Percentiles rank a stretch among this genome's conserved stretches.
Conservation (phyloP, 2,329 filamentous ascomycete genomes). For the Allantophomopsis lycopodina region DNA sequence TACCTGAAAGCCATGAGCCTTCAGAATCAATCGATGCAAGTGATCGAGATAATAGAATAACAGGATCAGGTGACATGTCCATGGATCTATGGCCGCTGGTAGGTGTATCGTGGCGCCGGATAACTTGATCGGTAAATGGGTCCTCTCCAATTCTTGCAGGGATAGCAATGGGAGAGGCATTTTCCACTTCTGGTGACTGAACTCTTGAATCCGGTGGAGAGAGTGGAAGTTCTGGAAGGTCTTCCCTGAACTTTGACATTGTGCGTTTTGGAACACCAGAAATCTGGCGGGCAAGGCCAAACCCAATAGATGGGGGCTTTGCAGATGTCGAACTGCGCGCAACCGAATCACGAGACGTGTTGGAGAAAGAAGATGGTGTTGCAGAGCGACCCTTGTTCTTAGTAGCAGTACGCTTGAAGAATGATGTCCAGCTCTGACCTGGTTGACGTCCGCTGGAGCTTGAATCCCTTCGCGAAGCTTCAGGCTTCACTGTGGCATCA, state of each 20-base stretch:
- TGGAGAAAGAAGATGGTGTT: conserved; percentile 70
- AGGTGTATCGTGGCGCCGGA: conserved; percentile 31
- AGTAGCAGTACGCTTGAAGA: conserved; percentile 48
- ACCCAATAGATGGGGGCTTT: conserved; percentile 30
- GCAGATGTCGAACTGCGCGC: conserved; percentile 32
- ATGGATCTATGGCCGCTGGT: conserved; percentile 28
- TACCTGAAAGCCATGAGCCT: conserved; percentile 86
- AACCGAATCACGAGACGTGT: conserved; percentile 83
- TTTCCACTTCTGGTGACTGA: conserved; percentile 59
- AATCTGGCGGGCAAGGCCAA: conserved; percentile 7
- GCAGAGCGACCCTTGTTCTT: conserved; percentile 37
- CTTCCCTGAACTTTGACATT: conserved; percentile 83
- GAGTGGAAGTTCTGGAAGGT: conserved; percentile 72
- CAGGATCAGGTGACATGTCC: conserved; percentile 36
- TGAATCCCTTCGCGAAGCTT: conserved; percentile 37
- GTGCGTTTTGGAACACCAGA: conserved; percentile 56
- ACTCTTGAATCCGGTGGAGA: conserved; percentile 77
- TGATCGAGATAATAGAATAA: conserved; percentile 55
- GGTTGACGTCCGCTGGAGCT: conserved; percentile 33
- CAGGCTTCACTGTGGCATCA: conserved; percentile 22
- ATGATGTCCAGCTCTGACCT: conserved; percentile 46
- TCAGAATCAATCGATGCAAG: conserved; percentile 92
- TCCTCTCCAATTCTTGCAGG: conserved; percentile 9
- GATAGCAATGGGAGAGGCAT: conserved; percentile 17
- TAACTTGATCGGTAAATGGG: conserved; percentile 16